A percentile compares a stretch with the other conserved stretches of the same genome.
Evolutionary conservation across 768 basidiomycete species (phyloP).

Genomic region (Pleurotus salmoneostramineus): DNA sequence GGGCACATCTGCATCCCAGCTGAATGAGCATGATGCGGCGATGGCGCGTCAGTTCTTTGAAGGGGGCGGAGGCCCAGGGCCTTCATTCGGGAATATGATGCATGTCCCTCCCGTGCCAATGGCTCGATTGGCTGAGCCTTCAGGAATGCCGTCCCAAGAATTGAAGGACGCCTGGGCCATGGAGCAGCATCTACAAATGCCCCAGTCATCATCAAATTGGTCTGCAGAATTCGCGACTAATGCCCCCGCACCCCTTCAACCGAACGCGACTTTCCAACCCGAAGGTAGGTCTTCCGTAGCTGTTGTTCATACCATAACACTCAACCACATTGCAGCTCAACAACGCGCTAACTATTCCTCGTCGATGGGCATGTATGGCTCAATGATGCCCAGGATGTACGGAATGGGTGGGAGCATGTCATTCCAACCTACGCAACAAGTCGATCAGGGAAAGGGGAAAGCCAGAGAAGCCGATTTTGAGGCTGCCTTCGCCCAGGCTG

Average conservation of each 20-base stretch:
- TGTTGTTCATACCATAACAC: background rate
- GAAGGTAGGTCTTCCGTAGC: constrained; percentile 29
- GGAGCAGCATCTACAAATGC: constrained; percentile 38
- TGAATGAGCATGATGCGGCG: constrained; percentile 63
- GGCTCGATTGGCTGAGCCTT: constrained; percentile 28
- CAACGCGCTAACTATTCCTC: constrained; percentile 37
- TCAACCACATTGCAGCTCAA: constrained; percentile 24
- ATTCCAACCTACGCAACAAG: constrained; percentile 4
- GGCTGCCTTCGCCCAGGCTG: constrained; percentile 72
- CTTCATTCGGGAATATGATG: constrained; percentile 28
- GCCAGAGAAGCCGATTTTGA: constrained; percentile 78
- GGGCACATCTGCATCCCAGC: constrained; percentile 40
- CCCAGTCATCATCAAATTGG: constrained; percentile 40
- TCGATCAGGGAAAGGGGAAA: constrained; percentile 56
- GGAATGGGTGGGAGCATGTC: constrained; percentile 20
- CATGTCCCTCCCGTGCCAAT: constrained; percentile 24
- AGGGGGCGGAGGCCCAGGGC: constrained; percentile 26
- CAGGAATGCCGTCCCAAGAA: constrained; percentile 25
- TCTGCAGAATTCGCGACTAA: constrained; percentile 47
- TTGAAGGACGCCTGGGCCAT: constrained; percentile 51
- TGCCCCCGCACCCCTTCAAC: constrained; percentile 26
- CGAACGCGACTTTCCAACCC: constrained; percentile 25
- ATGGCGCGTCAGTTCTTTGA: constrained; percentile 83
- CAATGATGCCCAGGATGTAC: constrained; percentile 34
- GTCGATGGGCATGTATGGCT: constrained; percentile 29